A percentile compares a stretch with the other conserved stretches of the same genome.
phyloP scores from a whole-genome alignment of 73 alveolate species.

The Symbiodinium pilosum region DNA sequence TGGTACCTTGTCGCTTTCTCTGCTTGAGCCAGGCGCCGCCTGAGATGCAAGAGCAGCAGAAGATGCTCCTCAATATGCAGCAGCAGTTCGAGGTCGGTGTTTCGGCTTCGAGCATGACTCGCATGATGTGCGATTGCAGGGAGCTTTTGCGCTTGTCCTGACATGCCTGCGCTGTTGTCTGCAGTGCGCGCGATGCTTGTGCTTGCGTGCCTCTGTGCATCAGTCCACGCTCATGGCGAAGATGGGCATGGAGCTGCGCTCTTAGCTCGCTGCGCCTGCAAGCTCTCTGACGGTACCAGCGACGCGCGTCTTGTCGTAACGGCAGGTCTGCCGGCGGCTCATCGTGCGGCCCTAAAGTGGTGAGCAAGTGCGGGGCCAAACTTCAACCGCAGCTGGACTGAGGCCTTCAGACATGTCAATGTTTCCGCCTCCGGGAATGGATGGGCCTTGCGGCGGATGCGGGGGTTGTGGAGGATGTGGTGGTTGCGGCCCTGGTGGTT shows the following conservation, averaged over 20 bases:
- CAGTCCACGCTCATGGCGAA: conserved; percentile 80
- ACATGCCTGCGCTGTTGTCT: no score
- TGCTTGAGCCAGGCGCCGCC: conserved; percentile 60
- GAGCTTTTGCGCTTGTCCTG: not conserved
- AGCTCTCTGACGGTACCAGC: not conserved
- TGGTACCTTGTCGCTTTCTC: not conserved
- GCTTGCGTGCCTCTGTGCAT: not conserved
- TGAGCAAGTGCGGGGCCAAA: not conserved
- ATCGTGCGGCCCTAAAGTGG: not conserved
- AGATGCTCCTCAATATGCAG: conserved; percentile 77
- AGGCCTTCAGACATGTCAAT: conserved; percentile 85
- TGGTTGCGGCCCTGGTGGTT: not conserved
- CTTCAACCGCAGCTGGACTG: not conserved
- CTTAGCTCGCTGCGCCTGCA: not conserved
- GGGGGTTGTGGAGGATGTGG: conserved; percentile 18
- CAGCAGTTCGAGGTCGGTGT: not conserved
- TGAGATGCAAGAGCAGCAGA: conserved; percentile 93
- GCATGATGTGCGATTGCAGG: no score
- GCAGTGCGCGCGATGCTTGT: not conserved
- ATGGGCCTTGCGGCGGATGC: conserved; percentile 41
- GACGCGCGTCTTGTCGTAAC: not conserved
- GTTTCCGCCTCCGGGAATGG: conserved; percentile 86
- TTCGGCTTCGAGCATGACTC: not conserved
- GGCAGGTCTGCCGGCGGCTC: not conserved
- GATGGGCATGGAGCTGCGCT: conserved; percentile 85